Evolutionary conservation across 2,329 filamentous ascomycete genomes (phyloP).

Genomic region (Parafenestella ontariensis): DNA sequence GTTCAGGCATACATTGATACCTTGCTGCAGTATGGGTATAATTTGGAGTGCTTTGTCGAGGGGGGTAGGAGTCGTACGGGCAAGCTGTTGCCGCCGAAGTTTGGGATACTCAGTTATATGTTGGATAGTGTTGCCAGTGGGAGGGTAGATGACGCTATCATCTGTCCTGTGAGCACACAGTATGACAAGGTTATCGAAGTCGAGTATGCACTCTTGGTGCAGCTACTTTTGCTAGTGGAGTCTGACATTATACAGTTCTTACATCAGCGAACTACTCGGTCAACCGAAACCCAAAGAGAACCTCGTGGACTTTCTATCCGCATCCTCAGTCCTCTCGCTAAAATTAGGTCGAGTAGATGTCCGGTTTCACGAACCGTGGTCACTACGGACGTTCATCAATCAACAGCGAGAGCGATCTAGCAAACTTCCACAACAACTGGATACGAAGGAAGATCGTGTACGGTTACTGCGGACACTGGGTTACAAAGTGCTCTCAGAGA

Average conservation of each 20-base stretch:
- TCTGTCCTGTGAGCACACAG: slow-evolving; percentile 95
- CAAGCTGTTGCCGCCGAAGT: slow-evolving; percentile 92
- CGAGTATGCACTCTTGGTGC: slow-evolving; percentile 26
- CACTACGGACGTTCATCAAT: slow-evolving; percentile 78
- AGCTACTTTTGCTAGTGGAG: not conserved
- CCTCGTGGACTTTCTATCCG: slow-evolving; percentile 83
- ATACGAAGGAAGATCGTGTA: slow-evolving; percentile 60
- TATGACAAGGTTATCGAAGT: slow-evolving; percentile 99
- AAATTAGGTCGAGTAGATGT: slow-evolving; percentile 93
- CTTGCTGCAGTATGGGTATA: slow-evolving; percentile 85
- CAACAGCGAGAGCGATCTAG: slow-evolving; percentile 71
- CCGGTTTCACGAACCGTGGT: slow-evolving; percentile 96
- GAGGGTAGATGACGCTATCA: slow-evolving; percentile 85
- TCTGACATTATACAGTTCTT: slow-evolving; percentile 63
- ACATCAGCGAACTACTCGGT: slow-evolving; percentile 91
- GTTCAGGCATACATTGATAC: slow-evolving; percentile 97
- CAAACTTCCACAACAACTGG: slow-evolving; percentile 43
- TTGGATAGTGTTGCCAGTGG: slow-evolving; percentile 89
- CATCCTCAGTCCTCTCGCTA: slow-evolving; percentile 86
- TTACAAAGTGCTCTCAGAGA: slow-evolving; percentile 90
- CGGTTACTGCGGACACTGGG: slow-evolving; percentile 85
- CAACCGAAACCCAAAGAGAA: slow-evolving; percentile 97
- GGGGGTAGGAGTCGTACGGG: slow-evolving; percentile 91
- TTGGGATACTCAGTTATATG: slow-evolving; percentile 91
- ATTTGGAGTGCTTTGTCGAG: slow-evolving; percentile 99